Evolutionary conservation across 495 filamentous ascomycete genomes (phyloP), one percentile per base, ranked within the genome.

Genomic region (Aspergillus leporis): DNA sequence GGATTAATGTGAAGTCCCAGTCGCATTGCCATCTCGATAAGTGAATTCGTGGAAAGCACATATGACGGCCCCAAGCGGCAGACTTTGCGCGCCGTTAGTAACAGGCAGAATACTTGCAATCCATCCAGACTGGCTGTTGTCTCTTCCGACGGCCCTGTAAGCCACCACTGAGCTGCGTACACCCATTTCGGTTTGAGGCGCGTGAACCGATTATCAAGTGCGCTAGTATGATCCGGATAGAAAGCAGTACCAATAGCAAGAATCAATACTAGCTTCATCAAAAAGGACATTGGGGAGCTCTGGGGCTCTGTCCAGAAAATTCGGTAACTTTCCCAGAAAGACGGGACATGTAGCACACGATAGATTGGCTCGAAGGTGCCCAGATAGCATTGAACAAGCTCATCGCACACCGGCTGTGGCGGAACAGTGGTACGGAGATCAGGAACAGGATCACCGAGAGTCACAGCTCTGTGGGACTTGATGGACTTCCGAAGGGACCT

Each of bases 1-100:
- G 84, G 80, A 57, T 86, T 83, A 7, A 76, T 76, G 66, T 88
- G 80, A 2, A 86, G 59, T 0, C 82, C 81, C 60, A 86, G 59
- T 0, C 82, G 81, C 60, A 84, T 78, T 21, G 73, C 63, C 66
- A 83, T 80, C 14, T 79, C 81, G 34, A 64, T 73, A 4, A 86
- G 68, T 0, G 79, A 75, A 0, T 79, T 81, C 21, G 71, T 70
- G 0, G 80, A 79, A 8, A 77, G 73, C 82, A 81, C 83, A 1
- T 71, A 65, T 40, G 84, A 69, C 16, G 64, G 61, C 23, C 77
- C 74, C n/a, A 84, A 68, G 4, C 69, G 72, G 54, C 75, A 71
- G 6, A 76, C 66, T 59, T 82, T 75, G 9, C 81, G 76, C 10
- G 80, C 75, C 14, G 84, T 65, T 5, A 83, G 66, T 0, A 78